Evolutionary conservation across 352 stramenopile species (phyloP).

Genomic region (Pythium oligandrum): DNA sequence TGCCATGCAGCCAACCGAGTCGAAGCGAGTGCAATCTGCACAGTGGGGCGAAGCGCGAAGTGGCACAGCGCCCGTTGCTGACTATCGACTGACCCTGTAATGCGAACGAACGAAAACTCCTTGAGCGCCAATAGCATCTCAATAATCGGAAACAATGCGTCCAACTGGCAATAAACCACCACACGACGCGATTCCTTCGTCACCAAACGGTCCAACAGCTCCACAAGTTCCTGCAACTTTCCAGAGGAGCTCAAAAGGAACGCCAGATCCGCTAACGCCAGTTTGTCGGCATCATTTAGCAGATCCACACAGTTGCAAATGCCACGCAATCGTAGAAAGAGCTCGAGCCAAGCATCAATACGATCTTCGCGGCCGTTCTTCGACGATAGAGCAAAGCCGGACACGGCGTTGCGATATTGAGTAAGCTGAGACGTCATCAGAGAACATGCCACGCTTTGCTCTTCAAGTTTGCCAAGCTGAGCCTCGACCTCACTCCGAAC

Average conservation of each 20-base stretch:
- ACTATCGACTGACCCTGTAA: slow-evolving; percentile 45
- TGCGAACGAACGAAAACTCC: slow-evolving; percentile 56
- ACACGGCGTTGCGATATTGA: slow-evolving; percentile 65
- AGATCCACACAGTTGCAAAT: slow-evolving; percentile 84
- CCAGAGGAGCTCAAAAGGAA: slow-evolving; percentile 53
- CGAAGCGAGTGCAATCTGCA: slow-evolving; percentile 68
- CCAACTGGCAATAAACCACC: slow-evolving; percentile 75
- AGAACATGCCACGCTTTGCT: slow-evolving; percentile 65
- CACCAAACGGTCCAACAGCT: slow-evolving; percentile 50
- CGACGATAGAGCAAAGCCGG: slow-evolving; percentile 44
- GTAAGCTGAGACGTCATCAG: slow-evolving; percentile 45
- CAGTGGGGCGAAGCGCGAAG: slow-evolving; percentile 52
- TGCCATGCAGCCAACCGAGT: slow-evolving; percentile 43
- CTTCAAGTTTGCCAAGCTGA: slow-evolving; percentile 76
- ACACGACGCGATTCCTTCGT: slow-evolving; percentile 61
- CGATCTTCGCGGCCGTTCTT: slow-evolving; percentile 42
- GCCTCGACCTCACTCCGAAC: slow-evolving; percentile 73
- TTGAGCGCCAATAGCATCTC: slow-evolving; percentile 65
- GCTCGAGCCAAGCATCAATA: slow-evolving; percentile 52
- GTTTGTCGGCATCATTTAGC: slow-evolving; percentile 70
- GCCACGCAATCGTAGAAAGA: slow-evolving; percentile 57
- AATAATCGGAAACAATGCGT: slow-evolving; percentile 63
- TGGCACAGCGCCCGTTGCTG: slow-evolving; percentile 66
- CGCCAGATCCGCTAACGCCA: slow-evolving; percentile 58
- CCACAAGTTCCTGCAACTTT: slow-evolving; percentile 54